A percentile compares a stretch with the other conserved stretches of the same genome.
Evolutionary conservation across 2,329 filamentous ascomycete species (phyloP).

Genomic region (Grosmannia serpens): DNA sequence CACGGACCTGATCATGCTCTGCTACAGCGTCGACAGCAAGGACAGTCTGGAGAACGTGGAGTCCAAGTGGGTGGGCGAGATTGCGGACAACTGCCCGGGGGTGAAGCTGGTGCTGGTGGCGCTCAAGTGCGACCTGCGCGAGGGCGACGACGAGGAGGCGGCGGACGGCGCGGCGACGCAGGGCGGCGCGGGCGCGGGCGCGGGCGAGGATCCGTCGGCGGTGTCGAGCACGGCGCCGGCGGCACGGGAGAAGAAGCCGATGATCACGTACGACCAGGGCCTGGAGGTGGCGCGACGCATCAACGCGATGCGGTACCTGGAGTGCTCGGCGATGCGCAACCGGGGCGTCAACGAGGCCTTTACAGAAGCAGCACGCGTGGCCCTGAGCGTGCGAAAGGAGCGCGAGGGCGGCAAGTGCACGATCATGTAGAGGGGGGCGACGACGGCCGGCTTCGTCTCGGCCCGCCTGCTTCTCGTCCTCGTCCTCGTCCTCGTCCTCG

Average conservation of each 20-base stretch:
- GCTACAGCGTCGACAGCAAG: conserved; percentile 92
- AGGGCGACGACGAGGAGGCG: conserved; percentile 57
- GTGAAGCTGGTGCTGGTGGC: conserved; percentile 93
- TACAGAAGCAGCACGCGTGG: conserved; percentile 91
- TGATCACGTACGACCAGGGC: conserved; percentile 85
- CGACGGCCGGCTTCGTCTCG: background rate
- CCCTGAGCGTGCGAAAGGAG: conserved; percentile 60
- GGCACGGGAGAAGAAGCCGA: conserved; percentile 50
- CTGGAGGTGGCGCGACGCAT: conserved; percentile 85
- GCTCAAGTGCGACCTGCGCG: conserved; percentile 90
- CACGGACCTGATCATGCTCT: conserved; percentile 97
- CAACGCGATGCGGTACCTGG: conserved; percentile 85
- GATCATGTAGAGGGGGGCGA: conserved; percentile 37
- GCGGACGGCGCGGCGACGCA: conserved; percentile 24
- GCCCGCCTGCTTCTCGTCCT: background rate
- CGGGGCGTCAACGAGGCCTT: conserved; percentile 97
- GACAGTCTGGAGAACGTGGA: conserved; percentile 97
- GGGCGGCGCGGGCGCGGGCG: conserved; percentile 57
- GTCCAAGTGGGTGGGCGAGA: conserved; percentile 96
- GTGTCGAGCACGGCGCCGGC: conserved; percentile 30
- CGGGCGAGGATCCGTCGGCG: conserved; percentile 11
- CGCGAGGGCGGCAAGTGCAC: conserved; percentile 50
- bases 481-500: background rate
- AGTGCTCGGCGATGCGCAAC: conserved; percentile 98
- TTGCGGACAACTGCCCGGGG: conserved; percentile 91